Evolutionary conservation across 1,284 basidiomycete species (phyloP).

Genomic region (Cryptococcus sp.): DNA sequence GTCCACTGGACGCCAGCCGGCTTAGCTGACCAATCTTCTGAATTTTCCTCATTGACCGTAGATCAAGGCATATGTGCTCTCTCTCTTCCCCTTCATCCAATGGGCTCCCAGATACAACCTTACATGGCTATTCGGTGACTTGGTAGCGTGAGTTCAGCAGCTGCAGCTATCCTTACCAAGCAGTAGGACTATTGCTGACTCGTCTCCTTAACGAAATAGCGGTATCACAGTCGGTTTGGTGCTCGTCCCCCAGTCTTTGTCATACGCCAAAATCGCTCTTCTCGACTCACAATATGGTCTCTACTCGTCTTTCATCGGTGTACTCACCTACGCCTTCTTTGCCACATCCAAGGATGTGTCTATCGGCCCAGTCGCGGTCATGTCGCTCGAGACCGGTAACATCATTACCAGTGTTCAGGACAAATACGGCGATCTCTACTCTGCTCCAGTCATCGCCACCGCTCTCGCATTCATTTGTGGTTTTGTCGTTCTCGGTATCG

Average conservation of each 20-base stretch:
- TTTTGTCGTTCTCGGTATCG: slow-evolving; percentile 89
- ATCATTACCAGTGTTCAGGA: slow-evolving; percentile 70
- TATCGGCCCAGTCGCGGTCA: slow-evolving; percentile 95
- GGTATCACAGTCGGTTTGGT: slow-evolving; percentile 88
- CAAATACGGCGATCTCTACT: slow-evolving; percentile 58
- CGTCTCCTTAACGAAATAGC: slow-evolving; percentile 20
- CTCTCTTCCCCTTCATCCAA: slow-evolving; percentile 77
- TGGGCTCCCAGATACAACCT: slow-evolving; percentile 80
- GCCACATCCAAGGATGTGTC: slow-evolving; percentile 95
- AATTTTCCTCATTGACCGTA: neutral
- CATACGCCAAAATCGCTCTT: slow-evolving; percentile 73
- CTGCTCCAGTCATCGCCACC: slow-evolving; percentile 75
- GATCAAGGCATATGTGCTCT: slow-evolving; percentile 64
- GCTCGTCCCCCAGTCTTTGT: slow-evolving; percentile 74
- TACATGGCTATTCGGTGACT: slow-evolving; percentile 62
- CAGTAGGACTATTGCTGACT: slow-evolving; percentile 6
- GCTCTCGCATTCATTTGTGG: slow-evolving; percentile 86
- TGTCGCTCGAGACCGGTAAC: slow-evolving; percentile 83
- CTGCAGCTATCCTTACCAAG: neutral
- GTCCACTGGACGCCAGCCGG: neutral
- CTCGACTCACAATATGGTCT: slow-evolving; percentile 86
- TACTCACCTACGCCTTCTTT: slow-evolving; percentile 40
- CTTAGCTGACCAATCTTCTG: neutral
- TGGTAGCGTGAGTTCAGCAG: slow-evolving; percentile 64
- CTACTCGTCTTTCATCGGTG: slow-evolving; percentile 92